Base-by-base conservation (phyloP, 2,329 filamentous ascomycete genomes). In the Colletotrichum orchidophilum region DNA sequence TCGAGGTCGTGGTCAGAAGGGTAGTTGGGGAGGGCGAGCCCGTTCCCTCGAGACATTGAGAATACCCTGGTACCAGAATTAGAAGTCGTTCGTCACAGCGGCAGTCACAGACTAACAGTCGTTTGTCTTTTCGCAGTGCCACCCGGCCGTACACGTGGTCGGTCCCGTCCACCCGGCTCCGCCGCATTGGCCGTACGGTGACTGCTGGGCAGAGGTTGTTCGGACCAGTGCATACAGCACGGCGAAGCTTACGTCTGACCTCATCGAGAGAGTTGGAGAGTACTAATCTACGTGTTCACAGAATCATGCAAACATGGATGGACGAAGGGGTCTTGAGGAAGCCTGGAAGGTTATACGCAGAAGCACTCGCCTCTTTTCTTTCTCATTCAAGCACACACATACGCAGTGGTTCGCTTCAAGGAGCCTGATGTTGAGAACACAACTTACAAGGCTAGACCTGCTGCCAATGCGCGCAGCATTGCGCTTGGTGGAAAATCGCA, bases 101-200 rank as follows among this genome's bases (percentile, higher is more conserved):
- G 3, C 24, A 5, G 1, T 9, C 6, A 9, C 18, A 27, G 24
- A 27, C 67, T 53, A n/a, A 73, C 71, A 73, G 1, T 66, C 62
- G 7, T 73, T 60, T 13, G 60, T 42, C 52, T 57, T 60, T 27
- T 62, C 33, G 35, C 69, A 73, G n/a, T 63, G 64, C 33, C 63
- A 73, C 21, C 71, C 68, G 13, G 71, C 54, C 3, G 53, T 54
- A 26, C 71, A 73, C 1, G 49, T 68, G 26, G 69, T 69, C n/a
- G 64, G 68, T 2, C 71, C 64, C 3, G 59, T 72, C 68, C 69
- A 73, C 11, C 54, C 62, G 27, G 7, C 49, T 4, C 71, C 71
- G 42, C 71, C 71, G 26, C 71, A 72, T 46, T 73, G 69, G 31
- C 71, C 71, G 33, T 61, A 73, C 1, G 68, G 58, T 29, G 63